These are phyloP conservation scores for Phytophthora fragariaefolia DNA, from an alignment of 352 stramenopile genomes.

Conservation along the genomic window DNA sequence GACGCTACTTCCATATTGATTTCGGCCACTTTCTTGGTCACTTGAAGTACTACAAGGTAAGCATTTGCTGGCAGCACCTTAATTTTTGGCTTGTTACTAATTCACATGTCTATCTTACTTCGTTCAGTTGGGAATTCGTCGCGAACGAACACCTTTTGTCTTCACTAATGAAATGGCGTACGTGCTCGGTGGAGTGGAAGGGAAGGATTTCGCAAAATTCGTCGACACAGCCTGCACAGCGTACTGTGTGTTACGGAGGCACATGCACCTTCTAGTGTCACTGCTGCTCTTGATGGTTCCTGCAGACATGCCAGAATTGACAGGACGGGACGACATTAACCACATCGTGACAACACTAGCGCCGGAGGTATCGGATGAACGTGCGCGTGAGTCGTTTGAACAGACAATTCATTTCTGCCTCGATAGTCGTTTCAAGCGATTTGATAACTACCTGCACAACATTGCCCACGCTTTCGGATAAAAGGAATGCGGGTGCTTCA, in stretches of 20 bases:
- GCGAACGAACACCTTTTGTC: slow-evolving; percentile 84
- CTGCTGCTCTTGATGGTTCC: slow-evolving; percentile 85
- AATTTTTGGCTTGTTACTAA: no score
- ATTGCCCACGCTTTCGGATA: slow-evolving; percentile 41
- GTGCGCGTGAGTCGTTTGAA: slow-evolving; percentile 62
- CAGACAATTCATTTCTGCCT: slow-evolving; percentile 73
- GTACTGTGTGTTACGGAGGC: slow-evolving; percentile 78
- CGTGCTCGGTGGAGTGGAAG: slow-evolving; percentile 72
- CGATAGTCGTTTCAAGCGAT: slow-evolving; percentile 78
- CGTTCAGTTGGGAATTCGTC: slow-evolving; percentile 68
- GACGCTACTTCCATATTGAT: slow-evolving; percentile 89
- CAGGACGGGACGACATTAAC: slow-evolving; percentile 81
- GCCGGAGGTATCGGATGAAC: slow-evolving; percentile 65
- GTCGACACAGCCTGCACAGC: slow-evolving; percentile 64
- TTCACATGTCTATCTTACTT: no score
- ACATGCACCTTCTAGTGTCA: slow-evolving; percentile 85
- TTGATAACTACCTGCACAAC: slow-evolving; percentile 87
- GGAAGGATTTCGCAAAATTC: slow-evolving; percentile 67
- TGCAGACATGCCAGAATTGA: slow-evolving; percentile 83
- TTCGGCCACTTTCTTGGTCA: slow-evolving; percentile 86
- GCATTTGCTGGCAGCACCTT: not conserved
- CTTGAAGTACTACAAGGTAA: slow-evolving; percentile 70
- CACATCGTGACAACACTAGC: slow-evolving; percentile 72
- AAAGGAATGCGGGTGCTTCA: slow-evolving; percentile 16
- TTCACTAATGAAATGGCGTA: slow-evolving; percentile 89